phyloP scores from a whole-genome alignment of 108 stramenopile genomes.

The Asterionellopsis glacialis region DNA sequence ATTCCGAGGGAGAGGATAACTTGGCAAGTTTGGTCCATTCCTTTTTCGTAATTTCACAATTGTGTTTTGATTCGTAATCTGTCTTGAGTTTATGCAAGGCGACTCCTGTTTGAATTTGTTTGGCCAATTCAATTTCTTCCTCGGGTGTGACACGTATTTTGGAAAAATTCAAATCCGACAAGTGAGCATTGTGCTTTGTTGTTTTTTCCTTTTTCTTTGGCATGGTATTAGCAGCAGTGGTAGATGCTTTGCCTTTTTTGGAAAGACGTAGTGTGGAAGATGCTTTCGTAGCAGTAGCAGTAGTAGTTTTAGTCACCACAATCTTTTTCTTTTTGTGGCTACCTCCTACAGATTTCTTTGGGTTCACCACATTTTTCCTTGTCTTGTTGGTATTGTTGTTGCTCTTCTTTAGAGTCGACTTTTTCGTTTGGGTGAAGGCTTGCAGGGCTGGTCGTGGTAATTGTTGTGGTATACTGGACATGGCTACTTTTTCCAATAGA shows the following conservation, averaged over 20 bases:
- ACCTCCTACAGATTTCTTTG: background rate
- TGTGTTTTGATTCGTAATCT: constrained; percentile 37
- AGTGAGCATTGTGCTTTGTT: background rate
- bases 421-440: constrained; percentile 14
- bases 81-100: constrained; percentile 53
- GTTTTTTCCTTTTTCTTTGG: too few relatives aligned
- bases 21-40: constrained; percentile 70
- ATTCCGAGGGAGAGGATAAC: constrained; percentile 33
- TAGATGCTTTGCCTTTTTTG: background rate
- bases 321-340: background rate
- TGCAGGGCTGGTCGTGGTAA: constrained; percentile 36
- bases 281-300: too few relatives aligned
- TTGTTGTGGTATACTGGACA: constrained; percentile 44
- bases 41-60: constrained; percentile 26
- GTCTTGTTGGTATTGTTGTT: background rate
- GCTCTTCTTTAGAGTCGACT: too few relatives aligned
- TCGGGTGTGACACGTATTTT: constrained; percentile 39
- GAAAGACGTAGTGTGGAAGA: too few relatives aligned
- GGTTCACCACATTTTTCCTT: background rate
- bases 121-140: constrained; percentile 66
- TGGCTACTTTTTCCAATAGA: constrained; percentile 50
- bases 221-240: background rate
- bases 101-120: constrained; percentile 66
- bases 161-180: background rate
- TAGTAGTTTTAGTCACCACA: background rate